These are phyloP conservation scores for Populus tomentosa DNA, from an alignment of 441 rosid species.

Conservation along the genomic window DNA sequence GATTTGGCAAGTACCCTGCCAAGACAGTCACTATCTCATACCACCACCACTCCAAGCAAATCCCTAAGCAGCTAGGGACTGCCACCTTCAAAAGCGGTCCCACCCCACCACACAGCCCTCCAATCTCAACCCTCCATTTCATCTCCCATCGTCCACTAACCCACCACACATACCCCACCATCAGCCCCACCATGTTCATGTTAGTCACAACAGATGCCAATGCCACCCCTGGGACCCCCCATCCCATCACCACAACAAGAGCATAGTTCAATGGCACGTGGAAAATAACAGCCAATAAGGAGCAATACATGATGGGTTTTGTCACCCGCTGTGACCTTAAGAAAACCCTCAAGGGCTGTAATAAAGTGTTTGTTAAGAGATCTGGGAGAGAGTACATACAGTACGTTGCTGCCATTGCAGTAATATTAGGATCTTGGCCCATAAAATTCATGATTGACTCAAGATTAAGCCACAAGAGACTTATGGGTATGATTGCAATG, in stretches of 20 bases:
- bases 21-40: constrained; percentile 86
- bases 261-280: constrained; percentile 82
- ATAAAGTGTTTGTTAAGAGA: constrained; percentile 71
- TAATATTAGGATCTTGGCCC: constrained; percentile 81
- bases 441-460: constrained; percentile 72
- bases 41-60: constrained; percentile 99
- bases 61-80: constrained; percentile 90
- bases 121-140: constrained; percentile 38
- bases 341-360: constrained; percentile 80
- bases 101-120: constrained; percentile 52
- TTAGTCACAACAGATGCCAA: constrained; percentile 87
- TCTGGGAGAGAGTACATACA: constrained; percentile 87
- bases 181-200: constrained; percentile 64
- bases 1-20: constrained; percentile 84
- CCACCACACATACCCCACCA: constrained; percentile 78
- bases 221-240: constrained; percentile 94
- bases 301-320: constrained; percentile 93
- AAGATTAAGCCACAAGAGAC: constrained; percentile 79
- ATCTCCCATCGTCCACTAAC: constrained; percentile 45
- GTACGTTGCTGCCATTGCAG: constrained; percentile 78
- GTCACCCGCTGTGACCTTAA: constrained; percentile 77
- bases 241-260: constrained; percentile 45
- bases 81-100: constrained; percentile 76
- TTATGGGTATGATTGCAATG: constrained; percentile 69
- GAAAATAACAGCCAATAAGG: constrained; percentile 62